These are phyloP conservation scores for Castanea sativa DNA, from an alignment of 306 rosid genomes.

Conservation along the genomic window DNA sequence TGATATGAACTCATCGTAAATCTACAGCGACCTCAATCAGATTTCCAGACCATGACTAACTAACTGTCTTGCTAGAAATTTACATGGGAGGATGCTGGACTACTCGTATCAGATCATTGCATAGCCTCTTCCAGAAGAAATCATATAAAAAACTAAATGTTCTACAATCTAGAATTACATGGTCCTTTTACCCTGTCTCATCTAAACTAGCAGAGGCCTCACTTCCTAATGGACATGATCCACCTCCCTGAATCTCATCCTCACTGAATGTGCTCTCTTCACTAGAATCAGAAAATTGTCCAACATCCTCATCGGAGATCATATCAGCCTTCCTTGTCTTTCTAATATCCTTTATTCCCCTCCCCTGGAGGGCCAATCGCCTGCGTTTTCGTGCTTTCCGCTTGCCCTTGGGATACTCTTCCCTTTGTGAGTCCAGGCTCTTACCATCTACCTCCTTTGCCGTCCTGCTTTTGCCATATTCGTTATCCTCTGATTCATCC, in stretches of 20 bases:
- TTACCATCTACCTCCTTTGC: conserved; percentile 60
- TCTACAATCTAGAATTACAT: conserved; percentile 14
- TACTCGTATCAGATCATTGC: neutral
- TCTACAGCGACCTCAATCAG: neutral
- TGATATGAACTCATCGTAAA: neutral
- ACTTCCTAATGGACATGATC: conserved; percentile 52
- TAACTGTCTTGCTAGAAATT: neutral
- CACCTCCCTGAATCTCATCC: conserved; percentile 65
- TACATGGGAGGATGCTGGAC: conserved; percentile 3
- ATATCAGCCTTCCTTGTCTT: conserved; percentile 56
- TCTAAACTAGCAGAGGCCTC: conserved; percentile 71
- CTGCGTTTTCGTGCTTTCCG: conserved; percentile 89
- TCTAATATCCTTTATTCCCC: conserved; percentile 80
- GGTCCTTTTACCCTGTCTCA: conserved; percentile 42
- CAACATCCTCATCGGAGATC: conserved; percentile 58
- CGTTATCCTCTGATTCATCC: conserved; percentile 90
- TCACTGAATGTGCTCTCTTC: conserved; percentile 80
- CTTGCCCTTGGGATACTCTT: conserved; percentile 93
- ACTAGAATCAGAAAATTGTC: conserved; percentile 68
- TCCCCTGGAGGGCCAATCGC: conserved; percentile 89
- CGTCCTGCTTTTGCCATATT: conserved; percentile 52
- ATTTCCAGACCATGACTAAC: neutral
- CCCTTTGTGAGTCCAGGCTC: conserved; percentile 75
- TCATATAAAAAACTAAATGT: neutral
- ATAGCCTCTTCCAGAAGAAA: conserved; percentile 11